Evolutionary conservation across 2,329 filamentous ascomycete genomes (phyloP).

Genomic region (Coniochaeta sp.): DNA sequence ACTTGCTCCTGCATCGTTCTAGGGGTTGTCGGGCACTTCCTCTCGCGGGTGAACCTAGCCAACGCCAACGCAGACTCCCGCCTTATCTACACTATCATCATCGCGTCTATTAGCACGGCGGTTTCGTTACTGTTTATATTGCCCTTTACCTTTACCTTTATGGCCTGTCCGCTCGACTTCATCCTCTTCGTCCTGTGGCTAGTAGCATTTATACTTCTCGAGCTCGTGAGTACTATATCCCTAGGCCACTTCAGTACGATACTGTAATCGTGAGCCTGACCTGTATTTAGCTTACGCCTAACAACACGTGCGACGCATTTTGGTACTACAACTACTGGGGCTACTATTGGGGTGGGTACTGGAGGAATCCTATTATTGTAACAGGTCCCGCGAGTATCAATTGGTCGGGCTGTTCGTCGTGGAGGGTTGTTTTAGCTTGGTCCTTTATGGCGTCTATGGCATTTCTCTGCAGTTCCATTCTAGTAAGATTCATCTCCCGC

Average conservation of each 20-base stretch:
- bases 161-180: slow-evolving; percentile 5
- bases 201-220: neutral
- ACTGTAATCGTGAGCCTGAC: too few species aligned
- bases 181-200: slow-evolving; percentile 2
- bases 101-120: neutral
- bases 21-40: slow-evolving; percentile 2
- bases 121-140: slow-evolving; percentile 4
- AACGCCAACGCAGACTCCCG: slow-evolving; percentile 1
- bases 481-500: too few species aligned
- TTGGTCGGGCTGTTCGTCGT: too few species aligned
- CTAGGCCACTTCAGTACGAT: neutral
- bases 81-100: slow-evolving; percentile 3
- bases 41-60: neutral
- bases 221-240: neutral
- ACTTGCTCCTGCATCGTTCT: neutral
- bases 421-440: too few species aligned
- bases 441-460: too few species aligned
- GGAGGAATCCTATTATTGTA: too few species aligned
- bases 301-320: neutral
- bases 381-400: too few species aligned
- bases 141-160: slow-evolving; percentile 5
- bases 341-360: too few species aligned
- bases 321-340: neutral
- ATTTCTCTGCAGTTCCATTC: too few species aligned
- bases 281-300: neutral